These are phyloP conservation scores for Rhizopus microsporus DNA, from an alignment of 371 early-diverging fungal genomes.

Conservation along the genomic window DNA sequence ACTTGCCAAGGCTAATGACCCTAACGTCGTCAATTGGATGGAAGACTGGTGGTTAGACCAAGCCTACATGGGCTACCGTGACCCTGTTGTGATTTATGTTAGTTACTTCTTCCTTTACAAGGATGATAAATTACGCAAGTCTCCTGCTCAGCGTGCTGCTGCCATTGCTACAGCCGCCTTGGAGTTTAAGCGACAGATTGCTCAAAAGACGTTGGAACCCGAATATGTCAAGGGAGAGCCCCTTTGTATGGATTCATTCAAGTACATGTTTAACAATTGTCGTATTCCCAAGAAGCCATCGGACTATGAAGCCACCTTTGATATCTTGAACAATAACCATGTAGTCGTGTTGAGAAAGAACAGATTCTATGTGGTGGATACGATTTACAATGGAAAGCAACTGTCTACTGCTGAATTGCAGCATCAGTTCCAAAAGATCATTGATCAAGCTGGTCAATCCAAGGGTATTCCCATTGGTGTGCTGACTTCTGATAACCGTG, in stretches of 20 bases:
- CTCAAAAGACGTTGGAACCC: conserved; percentile 79
- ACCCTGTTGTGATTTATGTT: conserved; percentile 89
- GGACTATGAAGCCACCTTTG: conserved; percentile 79
- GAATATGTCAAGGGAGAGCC: conserved; percentile 81
- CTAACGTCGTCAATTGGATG: conserved; percentile 82
- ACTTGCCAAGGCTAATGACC: conserved; percentile 64
- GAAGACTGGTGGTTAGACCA: conserved; percentile 95
- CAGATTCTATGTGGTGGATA: conserved; percentile 83
- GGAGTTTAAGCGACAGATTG: conserved; percentile 82
- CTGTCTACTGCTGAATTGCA: conserved; percentile 86
- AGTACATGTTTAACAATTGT: conserved; percentile 95
- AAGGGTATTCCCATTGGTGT: conserved; percentile 81
- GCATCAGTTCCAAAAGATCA: conserved; percentile 72
- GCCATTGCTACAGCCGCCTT: conserved; percentile 84
- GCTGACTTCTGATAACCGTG: conserved; percentile 93
- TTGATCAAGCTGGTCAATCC: conserved; percentile 72
- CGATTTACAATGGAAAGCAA: conserved; percentile 74
- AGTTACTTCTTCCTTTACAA: conserved; percentile 84
- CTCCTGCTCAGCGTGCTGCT: conserved; percentile 85
- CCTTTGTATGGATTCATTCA: conserved; percentile 90
- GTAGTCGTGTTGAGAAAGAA: conserved; percentile 90
- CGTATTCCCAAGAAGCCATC: conserved; percentile 87
- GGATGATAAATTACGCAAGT: conserved; percentile 78
- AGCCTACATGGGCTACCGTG: conserved; percentile 94
- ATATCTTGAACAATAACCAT: conserved; percentile 80